A percentile compares a stretch with the other conserved stretches of the same genome.
Conservation (phyloP, 2,329 filamentous ascomycete species). For the Cyphellophora attinorum region DNA sequence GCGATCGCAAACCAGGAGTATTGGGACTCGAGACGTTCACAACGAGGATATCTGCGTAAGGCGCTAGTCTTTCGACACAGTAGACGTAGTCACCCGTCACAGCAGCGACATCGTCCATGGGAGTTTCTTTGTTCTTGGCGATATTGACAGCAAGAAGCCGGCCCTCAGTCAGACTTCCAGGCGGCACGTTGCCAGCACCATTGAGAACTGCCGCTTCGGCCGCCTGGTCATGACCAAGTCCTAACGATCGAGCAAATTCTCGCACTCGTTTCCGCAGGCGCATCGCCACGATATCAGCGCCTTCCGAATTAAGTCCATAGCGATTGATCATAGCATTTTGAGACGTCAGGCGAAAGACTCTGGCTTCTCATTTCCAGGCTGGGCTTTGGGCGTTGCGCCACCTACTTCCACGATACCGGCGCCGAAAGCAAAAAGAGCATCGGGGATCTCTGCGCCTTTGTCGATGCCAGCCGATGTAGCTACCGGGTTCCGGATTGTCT, state of each 20-base stretch:
- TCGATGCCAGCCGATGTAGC: slow-evolving; percentile 93
- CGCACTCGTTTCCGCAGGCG: slow-evolving; percentile 68
- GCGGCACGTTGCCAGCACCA: slow-evolving; percentile 65
- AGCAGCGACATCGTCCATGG: slow-evolving; percentile 73
- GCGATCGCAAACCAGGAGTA: slow-evolving; percentile 76
- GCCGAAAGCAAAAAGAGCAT: slow-evolving; percentile 73
- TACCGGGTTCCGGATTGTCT: slow-evolving; percentile 71
- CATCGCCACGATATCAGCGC: slow-evolving; percentile 77
- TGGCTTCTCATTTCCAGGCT: slow-evolving; percentile 80
- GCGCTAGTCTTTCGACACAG: slow-evolving; percentile 72
- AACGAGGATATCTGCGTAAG: slow-evolving; percentile 89
- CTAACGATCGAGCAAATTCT: slow-evolving; percentile 62
- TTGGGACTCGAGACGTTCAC: slow-evolving; percentile 98
- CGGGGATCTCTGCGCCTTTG: slow-evolving; percentile 84
- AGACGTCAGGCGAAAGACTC: slow-evolving; percentile 76
- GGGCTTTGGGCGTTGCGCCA: slow-evolving; percentile 77
- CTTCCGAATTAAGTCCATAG: slow-evolving; percentile 87
- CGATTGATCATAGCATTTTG: slow-evolving; percentile 88
- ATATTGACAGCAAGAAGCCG: slow-evolving; percentile 82
- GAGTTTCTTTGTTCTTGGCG: slow-evolving; percentile 91
- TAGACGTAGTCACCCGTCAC: slow-evolving; percentile 75
- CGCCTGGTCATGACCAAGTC: slow-evolving; percentile 52
- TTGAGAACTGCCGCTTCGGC: slow-evolving; percentile 66
- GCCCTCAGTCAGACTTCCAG: slow-evolving; percentile 68
- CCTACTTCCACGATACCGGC: slow-evolving; percentile 86